Percentiles rank a stretch among this genome's conserved stretches.
phyloP scores from a whole-genome alignment of 2,329 filamentous ascomycete species.

The Juglanconis oblonga region DNA sequence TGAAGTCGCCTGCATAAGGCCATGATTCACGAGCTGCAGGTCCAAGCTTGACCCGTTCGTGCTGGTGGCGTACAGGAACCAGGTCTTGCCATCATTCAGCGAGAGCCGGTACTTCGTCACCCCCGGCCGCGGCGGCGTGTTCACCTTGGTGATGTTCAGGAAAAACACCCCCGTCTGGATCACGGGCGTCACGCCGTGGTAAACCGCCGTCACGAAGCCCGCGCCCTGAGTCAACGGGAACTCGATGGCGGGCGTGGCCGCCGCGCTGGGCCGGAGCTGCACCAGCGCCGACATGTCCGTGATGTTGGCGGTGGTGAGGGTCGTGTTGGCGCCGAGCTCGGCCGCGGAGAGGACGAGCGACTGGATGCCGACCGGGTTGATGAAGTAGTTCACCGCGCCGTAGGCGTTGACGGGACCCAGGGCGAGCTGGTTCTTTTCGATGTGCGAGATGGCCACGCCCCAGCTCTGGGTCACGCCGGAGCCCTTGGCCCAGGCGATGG shows the following conservation, averaged over 20 bases:
- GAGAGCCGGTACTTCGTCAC: slow-evolving; percentile 73
- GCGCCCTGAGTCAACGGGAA: slow-evolving; percentile 89
- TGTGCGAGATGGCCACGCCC: slow-evolving; percentile 75
- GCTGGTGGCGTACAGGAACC: slow-evolving; percentile 76
- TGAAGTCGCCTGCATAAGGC: slow-evolving; percentile 59
- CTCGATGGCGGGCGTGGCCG: slow-evolving; percentile 58
- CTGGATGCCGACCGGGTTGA: slow-evolving; percentile 79
- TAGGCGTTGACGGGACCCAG: slow-evolving; percentile 59
- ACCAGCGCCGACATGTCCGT: slow-evolving; percentile 64
- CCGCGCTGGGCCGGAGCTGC: slow-evolving; percentile 57
- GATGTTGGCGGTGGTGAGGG: slow-evolving; percentile 50
- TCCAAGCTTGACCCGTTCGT: slow-evolving; percentile 58
- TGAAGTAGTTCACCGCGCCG: slow-evolving; percentile 67
- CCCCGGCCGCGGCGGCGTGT: slow-evolving; percentile 55
- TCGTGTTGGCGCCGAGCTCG: slow-evolving; percentile 64
- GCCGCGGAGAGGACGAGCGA: slow-evolving; percentile 75
- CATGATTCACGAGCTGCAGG: slow-evolving; percentile 66
- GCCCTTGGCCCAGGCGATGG: slow-evolving; percentile 65
- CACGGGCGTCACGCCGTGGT: slow-evolving; percentile 65
- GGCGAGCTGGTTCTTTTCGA: slow-evolving; percentile 64
- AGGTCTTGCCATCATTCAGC: slow-evolving; percentile 69
- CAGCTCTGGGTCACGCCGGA: slow-evolving; percentile 62
- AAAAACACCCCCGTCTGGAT: slow-evolving; percentile 77
- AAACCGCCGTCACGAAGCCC: slow-evolving; percentile 79
- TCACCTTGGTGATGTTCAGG: slow-evolving; percentile 58